Conservation (phyloP, 345 rosid genomes). For the Pistacia integerrima region DNA sequence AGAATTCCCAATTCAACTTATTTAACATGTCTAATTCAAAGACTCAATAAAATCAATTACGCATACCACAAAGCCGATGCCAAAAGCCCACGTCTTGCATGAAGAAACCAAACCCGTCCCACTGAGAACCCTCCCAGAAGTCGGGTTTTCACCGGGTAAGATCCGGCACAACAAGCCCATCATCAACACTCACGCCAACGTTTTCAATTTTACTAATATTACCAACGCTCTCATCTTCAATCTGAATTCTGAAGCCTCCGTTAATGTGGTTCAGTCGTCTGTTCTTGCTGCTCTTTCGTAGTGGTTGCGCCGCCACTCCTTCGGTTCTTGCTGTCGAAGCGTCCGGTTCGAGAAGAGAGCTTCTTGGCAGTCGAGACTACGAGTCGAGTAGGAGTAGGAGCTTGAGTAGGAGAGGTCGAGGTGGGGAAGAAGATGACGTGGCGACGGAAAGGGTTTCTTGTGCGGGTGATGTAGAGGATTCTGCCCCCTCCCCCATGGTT, state of each 20-base stretch:
- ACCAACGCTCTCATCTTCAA: conserved; percentile 30
- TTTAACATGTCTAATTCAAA: too few species aligned
- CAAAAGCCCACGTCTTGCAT: conserved; percentile 92
- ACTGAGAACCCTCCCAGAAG: conserved; percentile 85
- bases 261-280: conserved; percentile 14
- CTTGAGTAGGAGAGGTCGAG: neutral
- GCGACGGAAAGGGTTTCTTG: conserved; percentile 27
- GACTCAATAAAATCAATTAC: too few species aligned
- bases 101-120: conserved; percentile 84
- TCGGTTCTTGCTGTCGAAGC: conserved; percentile 67
- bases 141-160: conserved; percentile 65
- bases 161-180: conserved; percentile 46
- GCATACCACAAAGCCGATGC: conserved; percentile 72
- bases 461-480: conserved; percentile 34
- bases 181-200: conserved; percentile 23
- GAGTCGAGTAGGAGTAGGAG: conserved; percentile 33
- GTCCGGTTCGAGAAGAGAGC: conserved; percentile 61
- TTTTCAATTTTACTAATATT: conserved; percentile 19
- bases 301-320: conserved; percentile 46
- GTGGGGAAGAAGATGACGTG: conserved; percentile 22
- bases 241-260: conserved; percentile 19
- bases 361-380: conserved; percentile 64
- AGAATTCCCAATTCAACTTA: too few species aligned
- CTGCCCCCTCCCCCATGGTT: conserved; percentile 33
- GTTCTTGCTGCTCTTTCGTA: conserved; percentile 30